A percentile compares a stretch with the other conserved stretches of the same genome.
These are phyloP conservation scores for Polyporus arcularius DNA, from an alignment of 768 basidiomycete genomes.

Conservation along the genomic window DNA sequence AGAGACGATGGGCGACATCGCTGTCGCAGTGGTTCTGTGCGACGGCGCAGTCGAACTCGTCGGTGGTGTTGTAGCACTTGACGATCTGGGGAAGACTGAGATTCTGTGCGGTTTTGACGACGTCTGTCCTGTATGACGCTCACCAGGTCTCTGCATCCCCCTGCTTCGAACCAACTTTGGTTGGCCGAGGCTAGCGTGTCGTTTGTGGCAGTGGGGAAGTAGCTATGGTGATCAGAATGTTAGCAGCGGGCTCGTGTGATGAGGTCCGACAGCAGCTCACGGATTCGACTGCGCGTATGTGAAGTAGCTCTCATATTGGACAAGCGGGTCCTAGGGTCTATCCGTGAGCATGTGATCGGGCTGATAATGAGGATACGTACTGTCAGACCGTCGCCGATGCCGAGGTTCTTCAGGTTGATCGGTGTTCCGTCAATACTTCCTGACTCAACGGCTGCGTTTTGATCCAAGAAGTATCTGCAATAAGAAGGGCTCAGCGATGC, in stretches of 20 bases:
- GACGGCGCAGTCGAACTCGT: slow-evolving; percentile 49
- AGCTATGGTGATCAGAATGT: slow-evolving; percentile 25
- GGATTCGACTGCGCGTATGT: slow-evolving; percentile 55
- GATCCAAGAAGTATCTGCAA: slow-evolving; percentile 50
- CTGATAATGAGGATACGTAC: slow-evolving; percentile 33
- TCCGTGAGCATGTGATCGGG: not conserved
- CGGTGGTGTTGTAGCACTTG: slow-evolving; percentile 48
- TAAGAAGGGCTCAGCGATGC: not conserved
- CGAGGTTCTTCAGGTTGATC: slow-evolving; percentile 59
- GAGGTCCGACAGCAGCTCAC: slow-evolving; percentile 7
- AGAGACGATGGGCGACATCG: slow-evolving; percentile 50
- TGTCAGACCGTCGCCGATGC: slow-evolving; percentile 65
- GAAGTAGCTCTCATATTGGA: slow-evolving; percentile 60
- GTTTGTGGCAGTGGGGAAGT: slow-evolving; percentile 51
- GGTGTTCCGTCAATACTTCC: slow-evolving; percentile 44
- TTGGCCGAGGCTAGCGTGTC: slow-evolving; percentile 43
- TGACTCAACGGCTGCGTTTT: slow-evolving; percentile 54
- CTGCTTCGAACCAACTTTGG: slow-evolving; percentile 41
- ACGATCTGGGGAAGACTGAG: slow-evolving; percentile 40
- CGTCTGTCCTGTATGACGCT: slow-evolving; percentile 27
- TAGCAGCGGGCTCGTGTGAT: not conserved
- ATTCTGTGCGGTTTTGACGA: not conserved
- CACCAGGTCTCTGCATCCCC: slow-evolving; percentile 52
- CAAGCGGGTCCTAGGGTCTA: slow-evolving; percentile 34
- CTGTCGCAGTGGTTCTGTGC: slow-evolving; percentile 62